A percentile compares a stretch with the other conserved stretches of the same genome.
Evolutionary conservation across 1,284 basidiomycete genomes (phyloP).

Genomic region (Xanthoconium separans): DNA sequence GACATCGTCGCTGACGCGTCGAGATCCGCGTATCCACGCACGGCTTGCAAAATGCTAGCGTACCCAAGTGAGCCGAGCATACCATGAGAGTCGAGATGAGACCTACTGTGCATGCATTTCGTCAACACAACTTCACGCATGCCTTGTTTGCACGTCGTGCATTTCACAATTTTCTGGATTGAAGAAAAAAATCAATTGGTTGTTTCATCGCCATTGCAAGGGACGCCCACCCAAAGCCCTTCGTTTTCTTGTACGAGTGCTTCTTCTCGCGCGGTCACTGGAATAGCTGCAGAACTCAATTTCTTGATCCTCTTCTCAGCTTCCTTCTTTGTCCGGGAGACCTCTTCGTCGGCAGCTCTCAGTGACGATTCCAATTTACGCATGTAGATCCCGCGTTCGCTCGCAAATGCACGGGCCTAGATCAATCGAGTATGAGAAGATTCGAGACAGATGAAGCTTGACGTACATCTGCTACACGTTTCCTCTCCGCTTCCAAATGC

Average conservation of each 20-base stretch:
- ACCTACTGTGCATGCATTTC: slow-evolving; percentile 92
- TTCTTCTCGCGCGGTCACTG: slow-evolving; percentile 39
- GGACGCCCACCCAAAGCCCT: slow-evolving; percentile 62
- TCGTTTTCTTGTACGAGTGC: slow-evolving; percentile 49
- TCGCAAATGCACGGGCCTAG: slow-evolving; percentile 23
- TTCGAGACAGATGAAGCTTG: no score
- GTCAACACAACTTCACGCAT: slow-evolving; percentile 88
- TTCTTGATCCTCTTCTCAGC: slow-evolving; percentile 54
- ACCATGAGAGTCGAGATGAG: background rate
- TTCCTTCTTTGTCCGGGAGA: slow-evolving; percentile 43
- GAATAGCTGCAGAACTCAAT: slow-evolving; percentile 26
- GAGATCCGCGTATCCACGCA: slow-evolving; percentile 88
- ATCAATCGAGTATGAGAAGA: background rate
- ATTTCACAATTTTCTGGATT: slow-evolving; percentile 79
- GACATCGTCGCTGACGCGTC: slow-evolving; percentile 95
- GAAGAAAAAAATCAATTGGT: background rate
- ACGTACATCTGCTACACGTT: slow-evolving; percentile 33
- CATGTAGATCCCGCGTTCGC: slow-evolving; percentile 29
- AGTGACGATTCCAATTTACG: slow-evolving; percentile 26
- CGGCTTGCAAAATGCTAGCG: slow-evolving; percentile 81
- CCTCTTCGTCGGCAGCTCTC: slow-evolving; percentile 28
- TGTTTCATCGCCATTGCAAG: background rate
- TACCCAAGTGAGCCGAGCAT: background rate
- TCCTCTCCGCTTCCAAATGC: slow-evolving; percentile 39
- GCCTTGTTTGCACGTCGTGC: slow-evolving; percentile 85